These are phyloP conservation scores for Pseudonitzschia delicatissima DNA, from an alignment of 108 stramenopile genomes.

Conservation along the genomic window DNA sequence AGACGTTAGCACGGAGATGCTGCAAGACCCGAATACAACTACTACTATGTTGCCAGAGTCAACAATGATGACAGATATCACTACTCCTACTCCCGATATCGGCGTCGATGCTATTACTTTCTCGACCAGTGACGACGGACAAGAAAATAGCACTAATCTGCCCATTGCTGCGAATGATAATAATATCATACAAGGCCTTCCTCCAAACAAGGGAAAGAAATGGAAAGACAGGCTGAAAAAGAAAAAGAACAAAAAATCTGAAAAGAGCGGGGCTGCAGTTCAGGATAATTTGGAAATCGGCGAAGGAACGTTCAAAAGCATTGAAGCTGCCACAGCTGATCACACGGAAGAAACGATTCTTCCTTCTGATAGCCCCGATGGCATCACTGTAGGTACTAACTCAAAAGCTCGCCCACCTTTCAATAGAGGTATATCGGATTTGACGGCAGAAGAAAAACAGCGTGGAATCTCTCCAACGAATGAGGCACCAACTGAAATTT, in stretches of 20 bases:
- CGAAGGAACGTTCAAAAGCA: background rate
- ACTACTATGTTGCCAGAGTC: background rate
- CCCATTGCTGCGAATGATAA: background rate
- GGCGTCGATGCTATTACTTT: background rate
- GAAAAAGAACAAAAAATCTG: slow-evolving; percentile 6
- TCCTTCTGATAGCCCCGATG: background rate
- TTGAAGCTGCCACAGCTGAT: background rate
- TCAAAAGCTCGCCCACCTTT: background rate
- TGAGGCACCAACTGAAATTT: background rate
- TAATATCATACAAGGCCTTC: slow-evolving; percentile 9
- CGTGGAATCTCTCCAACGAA: background rate
- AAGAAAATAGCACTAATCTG: background rate
- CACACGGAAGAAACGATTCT: background rate
- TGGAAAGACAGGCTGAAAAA: slow-evolving; percentile 17
- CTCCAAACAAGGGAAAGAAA: slow-evolving; percentile 17
- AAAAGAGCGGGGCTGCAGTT: background rate
- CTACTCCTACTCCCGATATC: background rate
- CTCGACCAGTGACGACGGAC: background rate
- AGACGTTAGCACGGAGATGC: no score
- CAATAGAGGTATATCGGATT: slow-evolving; percentile 1
- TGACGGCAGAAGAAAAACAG: background rate
- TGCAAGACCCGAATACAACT: no score
- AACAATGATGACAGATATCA: no score
- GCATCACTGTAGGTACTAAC: no score
- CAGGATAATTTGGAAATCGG: background rate